phyloP scores from a whole-genome alignment of 768 basidiomycete species.

The Filobasidium wieringae region DNA sequence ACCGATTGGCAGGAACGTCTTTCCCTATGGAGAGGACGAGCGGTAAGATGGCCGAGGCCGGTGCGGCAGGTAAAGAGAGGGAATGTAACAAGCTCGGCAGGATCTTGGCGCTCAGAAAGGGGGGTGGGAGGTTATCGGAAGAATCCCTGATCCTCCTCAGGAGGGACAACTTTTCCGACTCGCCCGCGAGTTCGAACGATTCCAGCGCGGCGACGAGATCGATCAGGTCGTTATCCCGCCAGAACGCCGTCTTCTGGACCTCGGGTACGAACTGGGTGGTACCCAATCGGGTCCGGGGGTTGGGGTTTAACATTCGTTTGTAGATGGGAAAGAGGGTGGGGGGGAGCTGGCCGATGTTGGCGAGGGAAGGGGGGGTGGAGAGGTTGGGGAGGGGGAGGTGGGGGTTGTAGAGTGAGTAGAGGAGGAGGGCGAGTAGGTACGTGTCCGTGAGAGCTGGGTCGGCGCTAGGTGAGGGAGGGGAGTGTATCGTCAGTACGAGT shows the following conservation, averaged over 20 bases:
- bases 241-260: slow-evolving; percentile 54
- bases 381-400: slow-evolving; percentile 55
- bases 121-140: slow-evolving; percentile 64
- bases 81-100: slow-evolving; percentile 59
- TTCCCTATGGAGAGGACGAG: slow-evolving; percentile 70
- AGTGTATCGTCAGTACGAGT: slow-evolving; percentile 33
- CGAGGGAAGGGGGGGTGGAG: slow-evolving; percentile 64
- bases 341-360: slow-evolving; percentile 68
- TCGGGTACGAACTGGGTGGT: slow-evolving; percentile 66
- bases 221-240: slow-evolving; percentile 66
- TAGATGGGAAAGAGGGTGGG: slow-evolving; percentile 59
- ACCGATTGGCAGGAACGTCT: slow-evolving; percentile 53
- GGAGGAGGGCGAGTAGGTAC: slow-evolving; percentile 75
- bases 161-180: slow-evolving; percentile 62
- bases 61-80: slow-evolving; percentile 31
- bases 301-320: slow-evolving; percentile 83
- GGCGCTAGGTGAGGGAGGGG: slow-evolving; percentile 31
- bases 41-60: slow-evolving; percentile 61
- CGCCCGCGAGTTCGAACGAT: slow-evolving; percentile 66
- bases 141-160: slow-evolving; percentile 71
- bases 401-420: slow-evolving; percentile 81
- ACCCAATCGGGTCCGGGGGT: slow-evolving; percentile 63
- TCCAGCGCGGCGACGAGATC: slow-evolving; percentile 75
- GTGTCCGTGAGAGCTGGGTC: slow-evolving; percentile 62
- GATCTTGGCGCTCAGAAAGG: slow-evolving; percentile 74